Evolutionary conservation across 1,284 basidiomycete species (phyloP).

Genomic region (Marasmius oreades): DNA sequence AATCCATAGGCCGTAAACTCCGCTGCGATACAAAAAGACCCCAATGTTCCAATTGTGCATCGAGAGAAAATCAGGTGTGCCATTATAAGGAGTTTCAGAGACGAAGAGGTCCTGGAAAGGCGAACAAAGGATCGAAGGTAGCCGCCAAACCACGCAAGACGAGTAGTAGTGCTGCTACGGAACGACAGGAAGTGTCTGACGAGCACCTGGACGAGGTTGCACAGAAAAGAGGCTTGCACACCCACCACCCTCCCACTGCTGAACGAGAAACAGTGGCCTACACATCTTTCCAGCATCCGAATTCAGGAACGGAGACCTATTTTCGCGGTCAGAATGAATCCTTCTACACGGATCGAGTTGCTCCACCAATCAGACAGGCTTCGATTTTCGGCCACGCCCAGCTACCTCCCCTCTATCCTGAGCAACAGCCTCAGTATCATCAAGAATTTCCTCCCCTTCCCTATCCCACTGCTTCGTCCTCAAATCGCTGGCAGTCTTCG

Average conservation of each 20-base stretch:
- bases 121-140: neutral
- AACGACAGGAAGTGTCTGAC: neutral
- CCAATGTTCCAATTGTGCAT: neutral
- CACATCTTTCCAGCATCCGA: neutral
- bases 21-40: neutral
- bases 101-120: conserved; percentile 1
- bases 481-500: neutral
- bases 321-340: neutral
- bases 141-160: neutral
- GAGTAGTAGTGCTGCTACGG: neutral
- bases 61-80: conserved; percentile 1
- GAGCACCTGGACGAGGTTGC: neutral
- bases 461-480: neutral
- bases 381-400: neutral
- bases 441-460: neutral
- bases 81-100: neutral
- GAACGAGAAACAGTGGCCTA: neutral
- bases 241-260: neutral
- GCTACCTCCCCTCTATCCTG: neutral
- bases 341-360: neutral
- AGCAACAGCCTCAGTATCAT: neutral
- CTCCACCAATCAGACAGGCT: neutral
- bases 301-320: neutral
- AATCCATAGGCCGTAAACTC: neutral
- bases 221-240: neutral